These are phyloP conservation scores for Fusarium sulawesiense DNA, from an alignment of 2,329 filamentous ascomycete genomes.

Conservation along the genomic window DNA sequence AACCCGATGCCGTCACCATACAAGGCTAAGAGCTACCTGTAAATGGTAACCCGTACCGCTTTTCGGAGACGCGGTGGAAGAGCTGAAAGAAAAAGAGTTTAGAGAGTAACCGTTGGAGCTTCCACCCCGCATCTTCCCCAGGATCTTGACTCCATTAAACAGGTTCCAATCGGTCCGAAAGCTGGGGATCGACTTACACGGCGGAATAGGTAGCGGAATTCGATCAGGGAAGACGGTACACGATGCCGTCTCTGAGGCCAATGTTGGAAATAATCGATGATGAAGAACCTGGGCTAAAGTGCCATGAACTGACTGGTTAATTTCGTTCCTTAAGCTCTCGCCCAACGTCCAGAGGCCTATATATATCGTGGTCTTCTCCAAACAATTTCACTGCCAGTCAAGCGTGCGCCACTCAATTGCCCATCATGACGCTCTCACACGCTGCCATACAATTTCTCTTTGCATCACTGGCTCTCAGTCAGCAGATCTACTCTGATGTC, in stretches of 20 bases:
- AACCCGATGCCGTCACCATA: slow-evolving; percentile 22
- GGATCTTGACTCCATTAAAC: slow-evolving; percentile 14
- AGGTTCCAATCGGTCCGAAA: slow-evolving; percentile 37
- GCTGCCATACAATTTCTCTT: slow-evolving; percentile 33
- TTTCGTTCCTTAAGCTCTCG: background rate
- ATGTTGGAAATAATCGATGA: background rate
- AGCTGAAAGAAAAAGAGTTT: slow-evolving; percentile 4
- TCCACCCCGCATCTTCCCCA: slow-evolving; percentile 34
- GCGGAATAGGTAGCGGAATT: slow-evolving; percentile 10
- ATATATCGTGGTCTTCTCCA: slow-evolving; percentile 9
- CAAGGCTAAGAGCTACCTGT: background rate
- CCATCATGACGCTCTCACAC: slow-evolving; percentile 29
- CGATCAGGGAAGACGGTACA: background rate
- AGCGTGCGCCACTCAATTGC: background rate
- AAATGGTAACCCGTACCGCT: background rate
- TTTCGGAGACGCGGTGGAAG: background rate
- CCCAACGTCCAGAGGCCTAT: background rate
- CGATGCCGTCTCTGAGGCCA: background rate
- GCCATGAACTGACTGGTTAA: background rate
- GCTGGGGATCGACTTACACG: slow-evolving; percentile 18
- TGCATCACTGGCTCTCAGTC: slow-evolving; percentile 37
- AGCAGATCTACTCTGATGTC: slow-evolving; percentile 45
- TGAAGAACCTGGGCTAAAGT: background rate
- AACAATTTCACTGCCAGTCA: background rate
- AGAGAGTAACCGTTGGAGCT: slow-evolving; percentile 6